Base-by-base conservation (phyloP, 768 basidiomycete genomes). In the Pholiota microspora region DNA sequence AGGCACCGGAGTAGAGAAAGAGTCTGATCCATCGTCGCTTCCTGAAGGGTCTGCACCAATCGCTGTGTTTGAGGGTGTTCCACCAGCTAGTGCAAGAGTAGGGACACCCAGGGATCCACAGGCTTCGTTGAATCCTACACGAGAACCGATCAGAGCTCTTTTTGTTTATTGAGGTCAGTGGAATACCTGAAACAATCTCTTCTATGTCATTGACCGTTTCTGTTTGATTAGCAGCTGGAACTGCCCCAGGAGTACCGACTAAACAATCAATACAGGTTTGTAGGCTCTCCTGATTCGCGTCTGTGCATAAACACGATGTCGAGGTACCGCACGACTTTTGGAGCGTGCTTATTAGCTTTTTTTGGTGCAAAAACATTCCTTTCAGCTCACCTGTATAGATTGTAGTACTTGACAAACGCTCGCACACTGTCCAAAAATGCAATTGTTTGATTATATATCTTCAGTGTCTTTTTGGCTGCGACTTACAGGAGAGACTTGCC, bases 221-320 rank as follows among this genome's bases (percentile, higher is more conserved):
- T n/a, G 27, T 51, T 40, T 42, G 50, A 35, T 51, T 51, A 27
- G 13, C 34, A n/a, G 35, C 16, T n/a, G 54, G 29, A 9, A 47
- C 5, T 6, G 47, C 9, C 10, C 45, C 35, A 18, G 31, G 27
- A 15, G 32, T 7, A 5, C 21, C 15, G 28, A 38, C 35, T 7
- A 55, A 13, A 29, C 54, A 55, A 34, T 55, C 38, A 9, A 55
- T 28, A 23, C 54, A 55, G 8, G 13, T 34, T 45, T 55, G 47
- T 15, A 55, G 21, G 29, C 45, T 48, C 24, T 50, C 48, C 15
- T 16, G 25, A 31, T 32, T 55, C 12, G 27, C 12, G n/a, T 16
- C 16, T 7, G 42, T 44, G 24, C 54, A 55, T 24, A 28, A 13
- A 34, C 54, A 55, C 16, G 51, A 42, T 9, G 49, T n/a, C 13